phyloP scores from a whole-genome alignment of 2,329 filamentous ascomycete species.

The Malbranchea zuffiana region DNA sequence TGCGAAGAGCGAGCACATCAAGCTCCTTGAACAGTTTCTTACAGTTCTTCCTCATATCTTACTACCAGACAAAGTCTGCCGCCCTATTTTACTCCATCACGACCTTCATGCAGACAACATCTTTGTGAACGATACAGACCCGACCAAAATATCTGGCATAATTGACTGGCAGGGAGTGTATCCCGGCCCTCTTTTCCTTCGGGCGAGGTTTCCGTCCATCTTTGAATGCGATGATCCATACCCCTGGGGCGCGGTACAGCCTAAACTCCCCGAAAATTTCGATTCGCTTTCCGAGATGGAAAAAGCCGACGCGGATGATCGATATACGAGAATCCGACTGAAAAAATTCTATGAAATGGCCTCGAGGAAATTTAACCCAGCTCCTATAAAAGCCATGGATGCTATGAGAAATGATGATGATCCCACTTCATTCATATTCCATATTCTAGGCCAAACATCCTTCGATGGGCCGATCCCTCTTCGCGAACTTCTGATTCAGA shows the following conservation, averaged over 20 bases:
- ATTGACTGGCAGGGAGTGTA: conserved; percentile 22
- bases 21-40: conserved; percentile 17
- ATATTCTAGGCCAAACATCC: conserved; percentile 15
- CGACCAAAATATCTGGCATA: conserved; percentile 19
- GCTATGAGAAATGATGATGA: conserved; percentile 16
- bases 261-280: conserved; percentile 19
- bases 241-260: conserved; percentile 19
- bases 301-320: conserved; percentile 12
- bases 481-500: conserved; percentile 19
- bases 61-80: conserved; percentile 10
- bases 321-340: conserved; percentile 12
- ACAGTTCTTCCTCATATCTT: conserved; percentile 17
- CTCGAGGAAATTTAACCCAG: conserved; percentile 19
- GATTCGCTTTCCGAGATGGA: conserved; percentile 15
- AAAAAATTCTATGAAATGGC: conserved; percentile 21
- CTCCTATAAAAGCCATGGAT: conserved; percentile 17
- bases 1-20: conserved; percentile 13
- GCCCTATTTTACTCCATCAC: conserved; percentile 16
- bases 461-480: conserved; percentile 16
- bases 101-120: conserved; percentile 27
- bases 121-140: conserved; percentile 22
- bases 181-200: conserved; percentile 21
- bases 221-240: conserved; percentile 20
- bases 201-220: conserved; percentile 19
- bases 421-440: conserved; percentile 18